Conservation (phyloP, 2,329 filamentous ascomycete species). For the Aspergillus aculeatus region DNA sequence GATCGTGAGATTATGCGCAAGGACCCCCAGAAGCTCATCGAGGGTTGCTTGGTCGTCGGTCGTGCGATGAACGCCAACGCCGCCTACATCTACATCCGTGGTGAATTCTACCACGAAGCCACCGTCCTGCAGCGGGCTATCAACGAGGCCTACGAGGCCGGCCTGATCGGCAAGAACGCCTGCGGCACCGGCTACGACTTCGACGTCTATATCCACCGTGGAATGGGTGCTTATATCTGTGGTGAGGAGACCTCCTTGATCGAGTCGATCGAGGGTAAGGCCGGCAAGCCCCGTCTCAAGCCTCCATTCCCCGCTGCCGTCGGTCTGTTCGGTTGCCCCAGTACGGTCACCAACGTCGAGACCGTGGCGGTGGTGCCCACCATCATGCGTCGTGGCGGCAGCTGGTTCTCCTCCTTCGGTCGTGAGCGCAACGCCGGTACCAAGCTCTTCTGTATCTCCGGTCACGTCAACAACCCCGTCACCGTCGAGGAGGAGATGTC, state of each 20-base stretch:
- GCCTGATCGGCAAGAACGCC: constrained; percentile 96
- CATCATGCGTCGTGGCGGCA: constrained; percentile 86
- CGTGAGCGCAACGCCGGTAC: constrained; percentile 96
- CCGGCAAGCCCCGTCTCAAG: constrained; percentile 97
- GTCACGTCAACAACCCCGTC: constrained; percentile 96
- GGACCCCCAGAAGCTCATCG: constrained; percentile 97
- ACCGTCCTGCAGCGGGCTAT: constrained; percentile 91
- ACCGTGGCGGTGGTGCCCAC: constrained; percentile 93
- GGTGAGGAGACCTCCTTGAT: constrained; percentile 98
- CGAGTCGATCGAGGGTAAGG: constrained; percentile 97
- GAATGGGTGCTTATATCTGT: constrained; percentile 96
- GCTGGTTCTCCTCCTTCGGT: constrained; percentile 91
- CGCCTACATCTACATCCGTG: constrained; percentile 98
- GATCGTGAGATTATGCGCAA: constrained; percentile 99
- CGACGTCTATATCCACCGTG: constrained; percentile 93
- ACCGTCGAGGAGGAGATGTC: constrained; percentile 99
- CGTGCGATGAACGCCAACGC: constrained; percentile 98
- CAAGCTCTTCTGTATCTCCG: constrained; percentile 97
- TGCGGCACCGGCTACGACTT: constrained; percentile 97
- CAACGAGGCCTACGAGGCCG: constrained; percentile 93
- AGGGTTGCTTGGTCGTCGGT: constrained; percentile 93
- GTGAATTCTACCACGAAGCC: constrained; percentile 96
- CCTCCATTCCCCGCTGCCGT: constrained; percentile 97
- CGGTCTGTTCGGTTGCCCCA: constrained; percentile 95
- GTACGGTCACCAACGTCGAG: constrained; percentile 97